Base-by-base conservation (phyloP, 1,284 basidiomycete species). In the Naganishia albida region DNA sequence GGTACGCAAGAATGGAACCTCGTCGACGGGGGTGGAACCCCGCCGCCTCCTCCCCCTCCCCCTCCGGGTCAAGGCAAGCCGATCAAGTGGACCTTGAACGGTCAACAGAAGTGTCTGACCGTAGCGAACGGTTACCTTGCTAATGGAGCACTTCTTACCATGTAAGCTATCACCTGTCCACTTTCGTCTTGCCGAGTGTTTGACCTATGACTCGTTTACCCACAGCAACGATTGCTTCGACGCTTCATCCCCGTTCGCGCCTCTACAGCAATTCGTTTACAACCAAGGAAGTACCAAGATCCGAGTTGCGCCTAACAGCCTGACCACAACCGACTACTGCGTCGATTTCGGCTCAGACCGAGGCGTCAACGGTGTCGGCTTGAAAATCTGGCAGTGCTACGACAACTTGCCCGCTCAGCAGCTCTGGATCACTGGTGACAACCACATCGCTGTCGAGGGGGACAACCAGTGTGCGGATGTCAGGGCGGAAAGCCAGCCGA, bases 361-460 rank as follows among this genome's bases (percentile, higher is more conserved):
- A 26, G 20, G 26, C 0, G 56, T 42, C 2, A 66, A 67, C 62
- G 67, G 68, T 39, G 52, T 43, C 28, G 54, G 42, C 23, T 53
- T 64, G 52, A 70, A 70, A 56, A 68, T 70, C 56, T 68, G 63
- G 67, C 13, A 56, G 8, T 66, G 64, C 60, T 68, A 66, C 62
- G 51, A 64, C 40, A 54, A 38, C 26, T 51, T 69, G 12, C 38
- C 68, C 12, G 67, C 70, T 26, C 65, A 67, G 40, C 53, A 57
- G 26, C 38, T 62, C 52, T 67, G 55, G 52, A 44, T 56, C 50
- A 67, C 65, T 16, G 65, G 44, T 23, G 65, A 65, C 28, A 48
- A 52, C 7, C 64, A 65, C 30, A 59, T 60, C 16, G 56, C 56
- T 13, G 42, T 65, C 16, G 30, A 43, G 18, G 64, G 56, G 10